Percentiles rank a stretch among this genome's conserved stretches.
Evolutionary conservation across 148 eudicot species (phyloP).

Genomic region (Pouteria glomerata): DNA sequence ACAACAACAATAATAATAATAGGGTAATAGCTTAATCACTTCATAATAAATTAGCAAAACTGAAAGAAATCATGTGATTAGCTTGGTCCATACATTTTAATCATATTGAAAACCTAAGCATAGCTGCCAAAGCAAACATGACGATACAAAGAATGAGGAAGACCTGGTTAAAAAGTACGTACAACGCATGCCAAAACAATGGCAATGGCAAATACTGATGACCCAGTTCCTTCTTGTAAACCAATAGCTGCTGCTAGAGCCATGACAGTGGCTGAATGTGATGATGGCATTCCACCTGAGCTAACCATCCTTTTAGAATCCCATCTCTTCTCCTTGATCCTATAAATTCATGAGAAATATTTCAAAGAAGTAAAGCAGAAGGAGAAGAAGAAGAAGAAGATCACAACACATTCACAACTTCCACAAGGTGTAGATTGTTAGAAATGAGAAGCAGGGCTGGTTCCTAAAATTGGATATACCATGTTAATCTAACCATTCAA

Average conservation of each 20-base stretch:
- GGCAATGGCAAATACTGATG: constrained; percentile 80
- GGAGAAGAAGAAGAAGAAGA: neutral
- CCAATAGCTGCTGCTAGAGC: constrained; percentile 77
- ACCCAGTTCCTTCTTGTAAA: constrained; percentile 67
- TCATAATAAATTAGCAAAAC: neutral
- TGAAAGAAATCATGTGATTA: neutral
- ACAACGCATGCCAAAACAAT: constrained; percentile 89
- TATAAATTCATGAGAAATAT: constrained; percentile 31
- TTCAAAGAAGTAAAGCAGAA: no score
- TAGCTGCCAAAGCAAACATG: neutral
- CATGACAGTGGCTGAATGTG: constrained; percentile 89
- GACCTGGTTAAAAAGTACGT: constrained; percentile 37
- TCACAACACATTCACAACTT: neutral
- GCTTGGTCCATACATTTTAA: neutral
- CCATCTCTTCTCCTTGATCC: constrained; percentile 96
- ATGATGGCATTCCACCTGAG: constrained; percentile 98
- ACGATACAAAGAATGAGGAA: constrained; percentile 10
- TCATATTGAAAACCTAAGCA: neutral
- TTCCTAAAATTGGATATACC: no score
- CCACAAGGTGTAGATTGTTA: neutral
- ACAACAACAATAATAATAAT: no score
- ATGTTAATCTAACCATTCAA: no score
- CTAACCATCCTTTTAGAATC: constrained; percentile 80
- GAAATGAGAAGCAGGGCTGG: no score
- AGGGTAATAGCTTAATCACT: no score